These are phyloP conservation scores for Calonectria hawksworthii DNA, from an alignment of 2,329 filamentous ascomycete species.

Conservation along the genomic window DNA sequence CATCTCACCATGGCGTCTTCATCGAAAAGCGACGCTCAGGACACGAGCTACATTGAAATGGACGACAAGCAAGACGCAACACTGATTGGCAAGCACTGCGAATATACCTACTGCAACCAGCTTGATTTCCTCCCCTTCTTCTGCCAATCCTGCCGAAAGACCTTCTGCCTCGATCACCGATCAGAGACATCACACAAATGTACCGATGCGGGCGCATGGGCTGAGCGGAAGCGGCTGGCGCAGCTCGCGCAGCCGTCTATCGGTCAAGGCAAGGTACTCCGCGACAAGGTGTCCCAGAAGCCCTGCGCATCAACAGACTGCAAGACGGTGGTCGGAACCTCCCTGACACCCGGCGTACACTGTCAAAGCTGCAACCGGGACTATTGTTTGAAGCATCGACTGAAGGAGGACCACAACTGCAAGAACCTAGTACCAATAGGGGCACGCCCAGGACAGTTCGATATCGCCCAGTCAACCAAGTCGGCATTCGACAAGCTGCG, in stretches of 20 bases:
- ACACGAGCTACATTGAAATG: constrained; percentile 79
- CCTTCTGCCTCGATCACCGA: constrained; percentile 95
- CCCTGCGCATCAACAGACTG: constrained; percentile 77
- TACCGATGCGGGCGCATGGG: constrained; percentile 72
- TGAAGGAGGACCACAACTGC: constrained; percentile 88
- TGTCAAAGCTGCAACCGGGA: constrained; percentile 79
- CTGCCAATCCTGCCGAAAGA: constrained; percentile 88
- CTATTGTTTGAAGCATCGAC: constrained; percentile 84
- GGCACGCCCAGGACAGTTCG: constrained; percentile 60
- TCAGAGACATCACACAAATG: constrained; percentile 85
- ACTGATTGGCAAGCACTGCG: constrained; percentile 90
- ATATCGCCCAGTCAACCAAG: constrained; percentile 73
- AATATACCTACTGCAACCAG: constrained; percentile 91
- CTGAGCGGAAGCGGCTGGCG: constrained; percentile 67
- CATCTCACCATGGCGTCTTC: constrained; percentile 66
- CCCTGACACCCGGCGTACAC: constrained; percentile 77
- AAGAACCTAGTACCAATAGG: constrained; percentile 76
- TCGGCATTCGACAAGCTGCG: constrained; percentile 83
- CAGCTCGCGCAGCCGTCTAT: constrained; percentile 67
- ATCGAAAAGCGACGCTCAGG: constrained; percentile 56
- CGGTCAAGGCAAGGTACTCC: constrained; percentile 67
- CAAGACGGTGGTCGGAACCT: constrained; percentile 79
- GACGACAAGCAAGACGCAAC: constrained; percentile 80
- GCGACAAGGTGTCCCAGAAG: constrained; percentile 70
- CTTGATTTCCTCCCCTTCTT: constrained; percentile 96